A percentile compares a stretch with the other conserved stretches of the same genome.
These are phyloP conservation scores for Mycena belliarum DNA, from an alignment of 768 basidiomycete species.

Conservation along the genomic window DNA sequence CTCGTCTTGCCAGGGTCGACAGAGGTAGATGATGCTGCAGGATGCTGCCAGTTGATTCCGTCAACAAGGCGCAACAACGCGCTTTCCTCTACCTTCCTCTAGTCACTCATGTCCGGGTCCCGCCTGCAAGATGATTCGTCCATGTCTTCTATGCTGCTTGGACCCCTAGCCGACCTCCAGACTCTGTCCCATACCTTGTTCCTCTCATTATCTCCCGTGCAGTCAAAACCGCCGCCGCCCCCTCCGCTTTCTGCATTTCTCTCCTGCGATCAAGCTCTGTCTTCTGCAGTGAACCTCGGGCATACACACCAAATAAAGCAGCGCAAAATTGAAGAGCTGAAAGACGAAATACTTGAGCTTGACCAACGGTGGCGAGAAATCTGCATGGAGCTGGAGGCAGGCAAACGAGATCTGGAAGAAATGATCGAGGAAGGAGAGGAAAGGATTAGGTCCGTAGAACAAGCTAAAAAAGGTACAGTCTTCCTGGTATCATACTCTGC, in stretches of 20 bases:
- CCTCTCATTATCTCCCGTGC: slow-evolving; percentile 68
- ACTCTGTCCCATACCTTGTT: slow-evolving; percentile 69
- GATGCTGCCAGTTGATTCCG: not conserved
- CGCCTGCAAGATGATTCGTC: slow-evolving; percentile 31
- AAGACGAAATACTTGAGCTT: slow-evolving; percentile 67
- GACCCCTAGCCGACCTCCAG: slow-evolving; percentile 63
- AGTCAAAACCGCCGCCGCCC: slow-evolving; percentile 61
- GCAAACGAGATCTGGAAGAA: slow-evolving; percentile 67
- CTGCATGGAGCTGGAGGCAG: slow-evolving; percentile 63
- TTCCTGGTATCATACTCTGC: not conserved
- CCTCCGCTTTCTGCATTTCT: slow-evolving; percentile 63
- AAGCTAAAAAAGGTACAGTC: slow-evolving; percentile 66
- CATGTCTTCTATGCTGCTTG: slow-evolving; percentile 64
- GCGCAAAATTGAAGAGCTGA: slow-evolving; percentile 68
- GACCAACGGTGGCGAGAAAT: slow-evolving; percentile 70
- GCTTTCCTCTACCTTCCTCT: no score
- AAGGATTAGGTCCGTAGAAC: slow-evolving; percentile 65
- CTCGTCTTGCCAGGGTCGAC: no score
- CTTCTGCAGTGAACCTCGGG: slow-evolving; percentile 62
- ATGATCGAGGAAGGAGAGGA: slow-evolving; percentile 78
- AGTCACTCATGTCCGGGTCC: slow-evolving; percentile 10
- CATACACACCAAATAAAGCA: slow-evolving; percentile 77
- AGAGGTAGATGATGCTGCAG: no score
- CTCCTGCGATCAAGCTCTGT: slow-evolving; percentile 63
- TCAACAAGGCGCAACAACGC: slow-evolving; percentile 4